Percentiles rank a stretch among this genome's conserved stretches.
Conservation (phyloP, 768 basidiomycete genomes). For the Kwoniella sp. region DNA sequence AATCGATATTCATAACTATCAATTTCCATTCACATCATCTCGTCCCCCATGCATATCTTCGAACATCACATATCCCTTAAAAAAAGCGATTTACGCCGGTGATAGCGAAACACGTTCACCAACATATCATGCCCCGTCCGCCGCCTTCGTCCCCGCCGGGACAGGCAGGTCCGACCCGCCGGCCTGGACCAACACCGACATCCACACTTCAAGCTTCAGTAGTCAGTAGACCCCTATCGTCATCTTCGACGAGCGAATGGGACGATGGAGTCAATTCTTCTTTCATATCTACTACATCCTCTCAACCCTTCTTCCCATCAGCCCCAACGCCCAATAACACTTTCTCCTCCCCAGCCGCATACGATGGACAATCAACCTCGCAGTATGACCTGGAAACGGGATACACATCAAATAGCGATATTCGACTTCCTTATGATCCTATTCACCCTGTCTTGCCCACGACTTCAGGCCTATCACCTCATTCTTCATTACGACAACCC, state of each 20-base stretch:
- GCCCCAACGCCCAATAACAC: conserved; percentile 41
- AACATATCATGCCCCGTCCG: not conserved
- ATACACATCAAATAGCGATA: conserved; percentile 4
- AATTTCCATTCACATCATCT: too few species aligned
- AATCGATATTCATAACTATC: too few species aligned
- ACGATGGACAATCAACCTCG: not conserved
- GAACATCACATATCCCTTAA: not conserved
- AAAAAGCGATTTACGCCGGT: not conserved
- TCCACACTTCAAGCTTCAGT: not conserved
- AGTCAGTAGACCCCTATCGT: not conserved
- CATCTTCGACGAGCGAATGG: conserved; percentile 2
- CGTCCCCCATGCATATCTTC: too few species aligned
- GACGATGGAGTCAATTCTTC: conserved; percentile 14
- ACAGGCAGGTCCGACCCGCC: not conserved
- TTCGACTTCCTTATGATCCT: not conserved
- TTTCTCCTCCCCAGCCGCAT: conserved; percentile 8
- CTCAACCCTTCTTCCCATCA: conserved; percentile 13
- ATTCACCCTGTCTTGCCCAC: not conserved
- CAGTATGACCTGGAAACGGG: not conserved
- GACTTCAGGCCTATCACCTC: not conserved
- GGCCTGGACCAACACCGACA: not conserved
- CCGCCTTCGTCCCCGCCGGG: not conserved
- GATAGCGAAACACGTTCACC: not conserved
- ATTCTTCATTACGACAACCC: not conserved
- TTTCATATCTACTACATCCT: conserved; percentile 9